A percentile compares a stretch with the other conserved stretches of the same genome.
Evolutionary conservation across 495 filamentous ascomycete genomes (phyloP).

Genomic region (Zalerion maritima): DNA sequence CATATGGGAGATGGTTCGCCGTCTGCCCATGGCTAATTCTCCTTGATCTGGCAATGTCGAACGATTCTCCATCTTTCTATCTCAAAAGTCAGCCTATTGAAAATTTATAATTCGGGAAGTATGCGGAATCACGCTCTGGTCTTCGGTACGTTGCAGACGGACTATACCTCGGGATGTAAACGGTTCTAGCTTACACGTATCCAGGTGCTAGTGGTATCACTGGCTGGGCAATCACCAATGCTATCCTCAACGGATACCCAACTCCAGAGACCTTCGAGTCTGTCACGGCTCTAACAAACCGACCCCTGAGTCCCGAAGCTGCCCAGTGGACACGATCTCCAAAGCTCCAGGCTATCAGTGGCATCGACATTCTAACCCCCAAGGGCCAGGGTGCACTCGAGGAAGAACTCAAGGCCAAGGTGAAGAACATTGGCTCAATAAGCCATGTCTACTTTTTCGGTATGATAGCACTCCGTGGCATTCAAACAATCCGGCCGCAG

Average conservation of each 20-base stretch:
- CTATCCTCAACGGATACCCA: constrained; percentile 27
- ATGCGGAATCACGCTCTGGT: too few species aligned
- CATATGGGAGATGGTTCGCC: too few species aligned
- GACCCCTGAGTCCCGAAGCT: constrained; percentile 21
- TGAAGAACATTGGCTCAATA: constrained; percentile 23
- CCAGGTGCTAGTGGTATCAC: constrained; percentile 24
- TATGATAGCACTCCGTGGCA: constrained; percentile 3
- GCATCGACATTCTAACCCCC: constrained; percentile 23
- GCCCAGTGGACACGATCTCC: constrained; percentile 27
- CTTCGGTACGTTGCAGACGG: too few species aligned
- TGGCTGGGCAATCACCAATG: constrained; percentile 33
- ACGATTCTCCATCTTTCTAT: too few species aligned
- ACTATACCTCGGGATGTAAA: too few species aligned
- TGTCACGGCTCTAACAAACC: constrained; percentile 31
- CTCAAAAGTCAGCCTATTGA: too few species aligned
- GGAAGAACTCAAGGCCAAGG: constrained; percentile 18
- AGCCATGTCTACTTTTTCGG: constrained; percentile 32
- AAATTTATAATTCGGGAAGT: too few species aligned
- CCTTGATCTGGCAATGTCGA: too few species aligned
- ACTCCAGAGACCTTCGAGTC: constrained; percentile 20
- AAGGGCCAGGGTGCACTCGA: constrained; percentile 21
- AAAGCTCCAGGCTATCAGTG: constrained; percentile 26
- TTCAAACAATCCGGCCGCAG: neutral
- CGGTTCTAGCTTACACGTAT: too few species aligned
- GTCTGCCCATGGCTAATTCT: too few species aligned